A percentile compares a stretch with the other conserved stretches of the same genome.
These are phyloP conservation scores for Aspergillus sp. DNA, from an alignment of 2,329 filamentous ascomycete species.

Conservation along the genomic window DNA sequence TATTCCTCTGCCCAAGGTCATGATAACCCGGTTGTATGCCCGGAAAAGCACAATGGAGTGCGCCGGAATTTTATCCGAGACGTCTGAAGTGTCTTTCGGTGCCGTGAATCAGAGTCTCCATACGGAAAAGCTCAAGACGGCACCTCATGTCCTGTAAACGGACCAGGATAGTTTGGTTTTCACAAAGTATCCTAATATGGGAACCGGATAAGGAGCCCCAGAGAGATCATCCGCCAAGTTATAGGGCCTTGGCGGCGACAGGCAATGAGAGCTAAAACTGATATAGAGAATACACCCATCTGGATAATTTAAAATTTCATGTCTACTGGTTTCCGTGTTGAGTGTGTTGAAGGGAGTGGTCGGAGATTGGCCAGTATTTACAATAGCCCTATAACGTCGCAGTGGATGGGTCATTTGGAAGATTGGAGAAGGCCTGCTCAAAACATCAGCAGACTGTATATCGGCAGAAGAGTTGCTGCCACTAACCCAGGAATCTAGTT, in stretches of 20 bases:
- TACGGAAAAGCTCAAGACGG: neutral
- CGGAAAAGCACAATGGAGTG: slow-evolving; percentile 3
- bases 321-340: no score
- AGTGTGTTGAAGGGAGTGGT: no score
- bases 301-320: no score
- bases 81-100: neutral
- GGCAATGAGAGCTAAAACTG: no score
- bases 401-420: slow-evolving; percentile 28
- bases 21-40: neutral
- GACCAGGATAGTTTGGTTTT: no score
- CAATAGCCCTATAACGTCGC: neutral
- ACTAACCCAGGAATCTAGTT: slow-evolving; percentile 39
- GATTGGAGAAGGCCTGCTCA: slow-evolving; percentile 32
- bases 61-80: slow-evolving; percentile 6
- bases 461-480: neutral
- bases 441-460: slow-evolving; percentile 6
- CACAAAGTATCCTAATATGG: no score
- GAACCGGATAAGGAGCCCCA: no score
- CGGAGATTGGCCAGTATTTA: no score
- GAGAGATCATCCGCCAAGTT: no score
- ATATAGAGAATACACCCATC: no score
- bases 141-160: neutral
- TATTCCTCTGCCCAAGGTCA: neutral
- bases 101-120: neutral
- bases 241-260: no score